Conservation (phyloP, 805 yeast species). For the Yarrowia divulgata region DNA sequence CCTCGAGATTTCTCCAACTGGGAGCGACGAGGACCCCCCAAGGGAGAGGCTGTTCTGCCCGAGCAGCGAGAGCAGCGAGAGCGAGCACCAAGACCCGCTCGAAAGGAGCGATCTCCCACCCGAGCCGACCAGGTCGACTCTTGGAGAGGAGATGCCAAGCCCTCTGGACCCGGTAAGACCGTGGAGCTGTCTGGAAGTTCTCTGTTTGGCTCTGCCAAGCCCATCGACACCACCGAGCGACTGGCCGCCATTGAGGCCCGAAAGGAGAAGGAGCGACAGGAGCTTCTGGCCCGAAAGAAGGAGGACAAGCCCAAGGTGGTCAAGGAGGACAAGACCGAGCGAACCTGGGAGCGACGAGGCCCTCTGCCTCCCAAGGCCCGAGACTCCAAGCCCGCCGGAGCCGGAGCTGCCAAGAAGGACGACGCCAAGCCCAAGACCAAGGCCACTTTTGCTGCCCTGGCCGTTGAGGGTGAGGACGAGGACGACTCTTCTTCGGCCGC, state of each 20-base stretch:
- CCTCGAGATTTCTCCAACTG: slow-evolving; percentile 59
- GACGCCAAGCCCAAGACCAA: slow-evolving; percentile 29
- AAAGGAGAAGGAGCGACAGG: slow-evolving; percentile 41
- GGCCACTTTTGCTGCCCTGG: slow-evolving; percentile 34
- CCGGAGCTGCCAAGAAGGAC: slow-evolving; percentile 38
- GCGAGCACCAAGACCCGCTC: slow-evolving; percentile 43
- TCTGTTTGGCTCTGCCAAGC: slow-evolving; percentile 87
- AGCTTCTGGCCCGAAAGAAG: slow-evolving; percentile 39
- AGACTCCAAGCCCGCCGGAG: slow-evolving; percentile 20
- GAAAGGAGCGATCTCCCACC: slow-evolving; percentile 44
- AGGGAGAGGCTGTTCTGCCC: slow-evolving; percentile 41
- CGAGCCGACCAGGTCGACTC: slow-evolving; percentile 45
- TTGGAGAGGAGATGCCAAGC: slow-evolving; percentile 50
- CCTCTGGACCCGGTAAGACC: slow-evolving; percentile 43
- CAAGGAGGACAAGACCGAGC: slow-evolving; percentile 39
- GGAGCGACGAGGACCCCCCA: slow-evolving; percentile 49
- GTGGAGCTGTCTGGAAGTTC: slow-evolving; percentile 40
- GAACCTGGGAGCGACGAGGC: slow-evolving; percentile 40
- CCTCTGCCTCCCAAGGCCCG: slow-evolving; percentile 39
- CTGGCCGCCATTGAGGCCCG: slow-evolving; percentile 66
- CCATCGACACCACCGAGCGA: slow-evolving; percentile 76
- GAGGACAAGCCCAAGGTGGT: slow-evolving; percentile 39
- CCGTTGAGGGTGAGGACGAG: slow-evolving; percentile 38
- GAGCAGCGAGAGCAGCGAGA: slow-evolving; percentile 21
- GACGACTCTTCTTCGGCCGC: slow-evolving; percentile 35